Evolutionary conservation across 345 rosid genomes (phyloP).

Genomic region (Sonneratia alba): DNA sequence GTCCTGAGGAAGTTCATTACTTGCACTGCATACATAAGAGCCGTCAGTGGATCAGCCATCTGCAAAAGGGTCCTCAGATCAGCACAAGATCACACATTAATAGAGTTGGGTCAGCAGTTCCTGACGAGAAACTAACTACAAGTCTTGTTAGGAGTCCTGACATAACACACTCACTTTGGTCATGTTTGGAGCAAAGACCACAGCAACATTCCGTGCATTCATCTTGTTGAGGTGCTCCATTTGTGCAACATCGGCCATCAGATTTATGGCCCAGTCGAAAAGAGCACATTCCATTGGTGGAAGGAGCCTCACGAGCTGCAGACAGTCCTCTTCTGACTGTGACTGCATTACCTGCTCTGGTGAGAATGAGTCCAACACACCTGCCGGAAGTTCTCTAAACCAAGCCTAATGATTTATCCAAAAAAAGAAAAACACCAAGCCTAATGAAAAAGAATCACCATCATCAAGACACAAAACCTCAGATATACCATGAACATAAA

Average conservation of each 20-base stretch:
- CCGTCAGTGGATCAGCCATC: slow-evolving; percentile 98
- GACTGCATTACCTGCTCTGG: slow-evolving; percentile 84
- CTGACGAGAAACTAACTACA: neutral
- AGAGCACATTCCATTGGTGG: slow-evolving; percentile 88
- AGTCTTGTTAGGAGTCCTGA: neutral
- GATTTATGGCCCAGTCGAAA: slow-evolving; percentile 80
- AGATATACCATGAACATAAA: neutral
- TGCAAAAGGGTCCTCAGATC: slow-evolving; percentile 14
- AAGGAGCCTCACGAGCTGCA: slow-evolving; percentile 61
- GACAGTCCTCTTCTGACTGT: slow-evolving; percentile 82
- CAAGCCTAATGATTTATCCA: slow-evolving; percentile 51
- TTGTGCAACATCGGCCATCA: slow-evolving; percentile 96
- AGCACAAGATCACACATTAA: neutral
- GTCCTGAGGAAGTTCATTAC: slow-evolving; percentile 92
- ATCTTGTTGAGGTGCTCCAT: slow-evolving; percentile 81
- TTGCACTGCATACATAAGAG: slow-evolving; percentile 92
- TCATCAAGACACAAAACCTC: neutral
- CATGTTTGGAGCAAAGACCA: slow-evolving; percentile 99
- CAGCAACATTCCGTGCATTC: slow-evolving; percentile 92
- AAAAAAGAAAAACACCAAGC: slow-evolving; percentile 1
- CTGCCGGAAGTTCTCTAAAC: slow-evolving; percentile 98
- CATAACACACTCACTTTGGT: slow-evolving; percentile 62
- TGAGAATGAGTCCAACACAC: slow-evolving; percentile 74
- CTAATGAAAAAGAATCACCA: slow-evolving; percentile 13
- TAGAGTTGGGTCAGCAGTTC: neutral